Base-by-base conservation (phyloP, 208 protist species). In the Acanthamoeba lenticulata region DNA sequence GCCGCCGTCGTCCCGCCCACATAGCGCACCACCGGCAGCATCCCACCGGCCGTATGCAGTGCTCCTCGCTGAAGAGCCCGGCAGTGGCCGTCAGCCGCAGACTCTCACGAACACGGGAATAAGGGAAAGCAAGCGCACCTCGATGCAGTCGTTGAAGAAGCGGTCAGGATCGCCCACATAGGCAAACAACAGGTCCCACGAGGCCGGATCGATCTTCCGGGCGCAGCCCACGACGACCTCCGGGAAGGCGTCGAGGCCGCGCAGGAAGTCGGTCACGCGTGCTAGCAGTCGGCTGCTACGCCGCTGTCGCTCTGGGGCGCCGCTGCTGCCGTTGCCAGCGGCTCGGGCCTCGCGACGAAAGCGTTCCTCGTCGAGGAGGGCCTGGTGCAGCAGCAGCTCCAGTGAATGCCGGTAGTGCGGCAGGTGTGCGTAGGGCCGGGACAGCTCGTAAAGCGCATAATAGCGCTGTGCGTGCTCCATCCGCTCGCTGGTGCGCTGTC, bases 161-260 rank as follows among this genome's bases (percentile, higher is more conserved):
- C 36, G 36, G n/a, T 55, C 32, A 42, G 74, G 74, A 40, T 55
- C 42, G 74, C 74, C 74, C 5, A 55, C 74, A 24, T 55, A 17
- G 44, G 38, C 21, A 21, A 85, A 85, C 29, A 85, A 40, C 4
- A 85, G 42, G 15, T 85, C 74, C 74, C 74, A 85, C 42, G 74
- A 85, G 27, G 74, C 74, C 6, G 74, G 74, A 34, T 85, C 74
- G 42, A 55, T 85, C 27, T 85, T 85, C 42, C 74, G 38, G 7
- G 74, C 74, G 44, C 74, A 85, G 29, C 74, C 74, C 27, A 85
- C 44, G 7, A 85, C 74, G n/a, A 85, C 74, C 17, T 85, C 74
- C 27, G 74, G 42, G 44, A 85, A 85, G 24, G 55, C 74, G 24
- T 45, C 42, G 32, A 85, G 74, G 74, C 74, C 74, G 21, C 74